Conservation (phyloP, 352 stramenopile genomes). For the Phytophthora gonapodyides region DNA sequence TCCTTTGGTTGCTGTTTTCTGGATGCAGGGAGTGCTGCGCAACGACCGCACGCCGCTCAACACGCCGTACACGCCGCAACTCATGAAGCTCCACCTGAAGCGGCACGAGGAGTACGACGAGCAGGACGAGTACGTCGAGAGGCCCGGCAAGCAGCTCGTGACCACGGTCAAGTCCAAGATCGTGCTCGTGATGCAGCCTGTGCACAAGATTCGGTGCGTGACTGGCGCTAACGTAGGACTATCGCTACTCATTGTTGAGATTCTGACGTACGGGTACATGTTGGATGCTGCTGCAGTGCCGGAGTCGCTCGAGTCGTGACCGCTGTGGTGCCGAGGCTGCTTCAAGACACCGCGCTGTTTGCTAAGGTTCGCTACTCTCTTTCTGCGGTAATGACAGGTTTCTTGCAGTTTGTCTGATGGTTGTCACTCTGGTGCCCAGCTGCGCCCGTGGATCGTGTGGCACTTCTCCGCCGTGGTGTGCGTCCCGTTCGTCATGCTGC, state of each 20-base stretch:
- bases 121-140: conserved; percentile 34
- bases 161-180: conserved; percentile 57
- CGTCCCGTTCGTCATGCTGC: conserved; percentile 71
- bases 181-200: conserved; percentile 37
- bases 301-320: conserved; percentile 40
- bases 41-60: conserved; percentile 83
- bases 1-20: neutral
- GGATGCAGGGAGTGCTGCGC: conserved; percentile 53
- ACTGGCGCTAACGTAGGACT: conserved; percentile 10
- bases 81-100: conserved; percentile 82
- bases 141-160: conserved; percentile 37
- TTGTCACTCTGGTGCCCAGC: conserved; percentile 28
- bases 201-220: conserved; percentile 60
- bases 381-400: neutral
- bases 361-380: conserved; percentile 30
- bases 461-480: conserved; percentile 70
- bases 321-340: conserved; percentile 40
- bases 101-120: conserved; percentile 64
- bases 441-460: conserved; percentile 65
- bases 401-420: conserved; percentile 7
- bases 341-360: conserved; percentile 51
- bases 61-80: conserved; percentile 82
- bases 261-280: conserved; percentile 19
- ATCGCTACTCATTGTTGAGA: conserved; percentile 3
- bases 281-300: conserved; percentile 19